These are phyloP conservation scores for Asparagopsis taxiformis DNA, from an alignment of 31 red algal genomes.

Conservation along the genomic window DNA sequence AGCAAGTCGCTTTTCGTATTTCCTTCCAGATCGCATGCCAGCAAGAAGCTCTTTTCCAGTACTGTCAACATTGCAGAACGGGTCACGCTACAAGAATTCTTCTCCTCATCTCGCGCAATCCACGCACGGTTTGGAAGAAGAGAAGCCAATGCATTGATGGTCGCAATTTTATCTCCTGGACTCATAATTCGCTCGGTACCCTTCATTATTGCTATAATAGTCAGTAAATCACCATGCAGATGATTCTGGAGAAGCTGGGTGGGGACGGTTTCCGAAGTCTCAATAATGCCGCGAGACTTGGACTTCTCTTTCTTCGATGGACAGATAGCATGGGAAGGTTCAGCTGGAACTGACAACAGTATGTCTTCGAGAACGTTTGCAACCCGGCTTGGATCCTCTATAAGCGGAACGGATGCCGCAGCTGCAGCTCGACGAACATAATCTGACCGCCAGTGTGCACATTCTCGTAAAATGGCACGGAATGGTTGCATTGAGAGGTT, in stretches of 20 bases:
- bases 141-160: constrained; percentile 12
- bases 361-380: constrained; percentile 21
- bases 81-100: constrained; percentile 37
- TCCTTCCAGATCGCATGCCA: constrained; percentile 10
- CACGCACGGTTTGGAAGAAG: constrained; percentile 24
- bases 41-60: constrained; percentile 1
- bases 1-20: neutral
- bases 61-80: constrained; percentile 28
- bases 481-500: constrained; percentile 47
- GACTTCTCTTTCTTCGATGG: neutral
- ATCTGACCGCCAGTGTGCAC: constrained; percentile 37
- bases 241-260: constrained; percentile 29
- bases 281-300: neutral
- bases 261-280: neutral
- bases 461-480: constrained; percentile 23
- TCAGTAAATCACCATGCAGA: constrained; percentile 40
- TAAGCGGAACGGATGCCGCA: constrained; percentile 36
- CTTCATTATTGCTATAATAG: constrained; percentile 24
- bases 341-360: constrained; percentile 6
- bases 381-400: constrained; percentile 31
- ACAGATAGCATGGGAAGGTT: neutral
- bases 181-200: constrained; percentile 2
- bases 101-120: constrained; percentile 19
- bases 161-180: neutral
- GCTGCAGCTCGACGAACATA: constrained; percentile 48